A percentile compares a stretch with the other conserved stretches of the same genome.
phyloP scores from a whole-genome alignment of 441 rosid genomes.

The Bruguiera hainesii region DNA sequence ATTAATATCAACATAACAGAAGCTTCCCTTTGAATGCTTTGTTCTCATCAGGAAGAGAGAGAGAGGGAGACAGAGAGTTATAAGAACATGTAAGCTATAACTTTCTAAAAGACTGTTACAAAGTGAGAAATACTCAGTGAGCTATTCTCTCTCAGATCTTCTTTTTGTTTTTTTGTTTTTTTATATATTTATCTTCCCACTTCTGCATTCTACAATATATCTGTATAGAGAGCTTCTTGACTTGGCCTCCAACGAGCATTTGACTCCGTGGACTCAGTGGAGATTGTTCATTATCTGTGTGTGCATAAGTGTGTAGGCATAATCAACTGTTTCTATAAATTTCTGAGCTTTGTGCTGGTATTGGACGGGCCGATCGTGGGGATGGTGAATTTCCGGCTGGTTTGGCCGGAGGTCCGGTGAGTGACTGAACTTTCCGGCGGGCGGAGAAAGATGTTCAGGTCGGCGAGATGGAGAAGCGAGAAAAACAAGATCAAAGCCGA shows the following conservation, averaged over 20 bases:
- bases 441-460: slow-evolving; percentile 56
- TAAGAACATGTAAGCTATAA: slow-evolving; percentile 15
- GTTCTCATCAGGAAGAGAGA: background rate
- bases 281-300: slow-evolving; percentile 23
- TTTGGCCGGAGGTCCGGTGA: slow-evolving; percentile 36
- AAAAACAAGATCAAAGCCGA: slow-evolving; percentile 71
- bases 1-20: slow-evolving; percentile 12
- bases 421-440: slow-evolving; percentile 16
- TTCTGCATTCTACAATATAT: too few relatives aligned
- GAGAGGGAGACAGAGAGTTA: background rate
- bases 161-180: too few relatives aligned
- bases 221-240: background rate
- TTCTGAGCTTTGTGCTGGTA: slow-evolving; percentile 14
- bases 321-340: too few relatives aligned
- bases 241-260: slow-evolving; percentile 20
- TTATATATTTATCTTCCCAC: too few relatives aligned
- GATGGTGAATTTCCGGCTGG: slow-evolving; percentile 29
- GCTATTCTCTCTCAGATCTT: too few relatives aligned
- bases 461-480: slow-evolving; percentile 78
- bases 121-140: slow-evolving; percentile 1
- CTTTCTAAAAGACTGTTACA: slow-evolving; percentile 25
- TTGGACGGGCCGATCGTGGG: slow-evolving; percentile 27
- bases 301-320: background rate
- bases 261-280: background rate
- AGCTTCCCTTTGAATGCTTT: slow-evolving; percentile 29